Evolutionary conservation across 176 grass and related monocot species (phyloP).

Genomic region (Oryza officinalis): DNA sequence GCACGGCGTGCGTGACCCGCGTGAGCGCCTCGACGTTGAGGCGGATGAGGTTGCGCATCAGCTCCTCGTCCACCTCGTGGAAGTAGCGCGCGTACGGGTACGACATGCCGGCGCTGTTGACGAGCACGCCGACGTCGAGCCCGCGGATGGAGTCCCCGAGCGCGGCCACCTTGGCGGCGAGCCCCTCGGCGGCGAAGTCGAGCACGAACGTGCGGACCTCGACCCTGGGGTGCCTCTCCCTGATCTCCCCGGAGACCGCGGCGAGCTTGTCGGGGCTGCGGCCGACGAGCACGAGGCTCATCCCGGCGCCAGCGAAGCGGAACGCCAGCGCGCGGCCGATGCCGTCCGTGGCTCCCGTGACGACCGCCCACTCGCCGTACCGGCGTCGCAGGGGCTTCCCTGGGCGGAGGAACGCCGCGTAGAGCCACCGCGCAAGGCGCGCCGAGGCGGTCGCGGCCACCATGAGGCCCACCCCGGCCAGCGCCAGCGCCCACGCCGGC

Average conservation of each 20-base stretch:
- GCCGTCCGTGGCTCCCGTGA: constrained; percentile 80
- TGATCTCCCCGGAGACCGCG: constrained; percentile 39
- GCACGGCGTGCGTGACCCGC: constrained; percentile 59
- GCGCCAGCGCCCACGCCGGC: constrained; percentile 52
- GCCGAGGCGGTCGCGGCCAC: constrained; percentile 23
- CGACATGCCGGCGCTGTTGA: constrained; percentile 67
- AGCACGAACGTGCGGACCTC: constrained; percentile 57
- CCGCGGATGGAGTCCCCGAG: constrained; percentile 50
- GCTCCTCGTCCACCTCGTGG: constrained; percentile 67
- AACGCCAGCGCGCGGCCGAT: constrained; percentile 66
- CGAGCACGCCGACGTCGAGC: constrained; percentile 77
- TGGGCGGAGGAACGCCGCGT: constrained; percentile 69
- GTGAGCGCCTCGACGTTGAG: constrained; percentile 77
- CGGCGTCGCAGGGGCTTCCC: constrained; percentile 50
- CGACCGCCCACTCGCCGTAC: constrained; percentile 75
- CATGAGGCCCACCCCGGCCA: constrained; percentile 51
- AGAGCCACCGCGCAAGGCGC: constrained; percentile 49
- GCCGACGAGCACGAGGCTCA: constrained; percentile 69
- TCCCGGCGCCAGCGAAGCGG: constrained; percentile 51
- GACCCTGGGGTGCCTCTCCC: neutral
- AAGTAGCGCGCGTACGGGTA: constrained; percentile 73
- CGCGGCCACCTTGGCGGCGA: constrained; percentile 31
- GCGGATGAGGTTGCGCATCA: constrained; percentile 46
- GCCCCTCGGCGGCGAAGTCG: constrained; percentile 54
- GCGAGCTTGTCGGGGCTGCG: constrained; percentile 70